Evolutionary conservation across 2,329 filamentous ascomycete species (phyloP), one percentile per base, ranked within the genome.

Genomic region (Venturia pyrina): DNA sequence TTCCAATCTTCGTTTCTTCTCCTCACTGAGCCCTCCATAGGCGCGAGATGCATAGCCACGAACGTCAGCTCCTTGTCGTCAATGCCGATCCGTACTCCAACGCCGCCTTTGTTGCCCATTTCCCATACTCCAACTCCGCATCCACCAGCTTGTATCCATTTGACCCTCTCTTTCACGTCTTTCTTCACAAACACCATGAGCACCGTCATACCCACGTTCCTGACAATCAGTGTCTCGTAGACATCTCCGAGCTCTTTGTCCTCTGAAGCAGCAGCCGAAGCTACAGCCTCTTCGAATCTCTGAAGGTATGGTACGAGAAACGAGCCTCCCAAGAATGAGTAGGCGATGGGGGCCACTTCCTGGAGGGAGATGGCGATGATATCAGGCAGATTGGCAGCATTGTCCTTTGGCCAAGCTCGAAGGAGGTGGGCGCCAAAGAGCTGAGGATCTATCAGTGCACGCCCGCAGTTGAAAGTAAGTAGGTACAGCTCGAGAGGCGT

Each of bases 81-180:
- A 71, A 90, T 88, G 17, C 85, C 82, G 56, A 95, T 77, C 43
- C 92, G 83, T 68, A 93, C 81, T 0, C 89, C 95, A 0, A 96
- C 89, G 3, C 92, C 93, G 40, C 93, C 95, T 77, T 99, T 99
- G 76, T 97, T 97, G 19, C 92, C 95, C 89, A 96, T 95, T 62
- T 93, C 89, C 66, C 87, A 88, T 0, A 92, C 76, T 0, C 95
- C 95, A 62, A 97, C 89, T 0, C 95, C 93, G 1, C 92, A 88
- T 64, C 89, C 90, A 1, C 89, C 91, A n/a, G 85, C 87, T 69
- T 91, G 84, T n/a, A 95, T 79, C 71, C 84, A 80, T 64, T 79
- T 78, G 63, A 97, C 79, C 32, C 83, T 80, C 10, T 82, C 76
- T 0, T 83, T 80, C 53, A 84, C 71, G 56, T 82, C 78, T 2